Evolutionary conservation across 2,329 filamentous ascomycete species (phyloP), one percentile per base, ranked within the genome.

Genomic region (Incumbomyces delicatus): DNA sequence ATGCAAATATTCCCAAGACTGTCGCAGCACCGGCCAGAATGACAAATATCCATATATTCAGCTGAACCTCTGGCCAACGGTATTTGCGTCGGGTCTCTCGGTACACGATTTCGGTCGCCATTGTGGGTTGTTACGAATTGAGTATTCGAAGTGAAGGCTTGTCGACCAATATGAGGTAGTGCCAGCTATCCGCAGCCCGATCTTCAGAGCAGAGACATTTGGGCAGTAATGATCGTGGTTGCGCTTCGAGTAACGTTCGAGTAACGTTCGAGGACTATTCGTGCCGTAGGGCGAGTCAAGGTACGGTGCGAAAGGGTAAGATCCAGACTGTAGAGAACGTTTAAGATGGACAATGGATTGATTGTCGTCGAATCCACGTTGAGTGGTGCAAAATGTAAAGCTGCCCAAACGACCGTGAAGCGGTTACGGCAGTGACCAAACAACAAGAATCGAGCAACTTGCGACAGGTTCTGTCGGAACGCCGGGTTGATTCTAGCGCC

Each of bases 1-100:
- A 72, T 14, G 76, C 72, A 57, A 76, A 80, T 36, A 82, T 71
- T 6, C 78, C 78, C 1, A 81, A 64, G 46, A 78, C 72, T 44
- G 73, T 72, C 20, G 74, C 70, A 10, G 76, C 76, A 1, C 74
- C 72, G 1, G 71, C 73, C 13, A 81, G 67, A 60, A 81, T 78
- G 54, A 80, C 67, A 55, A 81, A 73, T 44, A 77, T 74, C 78
- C 78, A 83, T 57, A 80, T 63, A 57, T 81, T 81, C 53, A 83
- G 70, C 57, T 81, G 77, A 41, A 76, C 67, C 61, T 81, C 77
- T 2, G 78, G 78, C 78, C 78, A 83, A 65, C 73, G 75, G 66
- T 81, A 81, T 57, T 72, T 64, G 16, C 66, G 64, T 27, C 62
- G 62, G 3, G 53, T 50, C 49, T 63, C 60, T 39, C 59, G 60